Evolutionary conservation across 1,284 basidiomycete genomes (phyloP).

Genomic region (Phellopilus nigrolimitatus): DNA sequence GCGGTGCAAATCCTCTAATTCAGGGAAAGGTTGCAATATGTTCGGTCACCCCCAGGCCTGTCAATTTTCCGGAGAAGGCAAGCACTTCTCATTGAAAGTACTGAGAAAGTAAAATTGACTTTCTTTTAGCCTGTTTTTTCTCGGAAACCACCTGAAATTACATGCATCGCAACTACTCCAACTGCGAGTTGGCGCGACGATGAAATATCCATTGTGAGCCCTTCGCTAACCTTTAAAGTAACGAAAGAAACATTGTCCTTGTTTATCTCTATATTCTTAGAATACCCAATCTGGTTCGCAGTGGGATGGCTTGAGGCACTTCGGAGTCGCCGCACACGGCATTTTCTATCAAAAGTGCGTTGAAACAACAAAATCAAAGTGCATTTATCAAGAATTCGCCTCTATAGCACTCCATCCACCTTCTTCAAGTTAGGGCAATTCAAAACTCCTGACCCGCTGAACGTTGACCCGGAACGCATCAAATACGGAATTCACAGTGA

Average conservation of each 20-base stretch:
- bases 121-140: slow-evolving; percentile 51
- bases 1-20: slow-evolving; percentile 24
- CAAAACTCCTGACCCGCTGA: slow-evolving; percentile 43
- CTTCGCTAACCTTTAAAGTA: not conserved
- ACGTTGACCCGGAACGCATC: slow-evolving; percentile 44
- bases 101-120: no score
- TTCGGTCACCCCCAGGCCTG: slow-evolving; percentile 40
- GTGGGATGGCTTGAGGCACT: slow-evolving; percentile 70
- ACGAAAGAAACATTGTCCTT: not conserved
- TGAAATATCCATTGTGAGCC: slow-evolving; percentile 55
- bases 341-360: slow-evolving; percentile 62
- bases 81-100: slow-evolving; percentile 8
- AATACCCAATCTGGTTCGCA: slow-evolving; percentile 74
- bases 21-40: slow-evolving; percentile 1
- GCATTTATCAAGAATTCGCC: not conserved
- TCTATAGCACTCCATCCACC: slow-evolving; percentile 40
- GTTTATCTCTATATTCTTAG: slow-evolving; percentile 31
- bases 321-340: slow-evolving; percentile 46
- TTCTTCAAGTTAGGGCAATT: slow-evolving; percentile 44
- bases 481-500: slow-evolving; percentile 65
- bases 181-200: slow-evolving; percentile 47
- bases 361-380: not conserved
- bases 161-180: slow-evolving; percentile 28
- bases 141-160: slow-evolving; percentile 49
- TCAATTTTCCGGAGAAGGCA: slow-evolving; percentile 64